Evolutionary conservation across 2,329 filamentous ascomycete genomes (phyloP).

Genomic region (Bipolaris cookei): DNA sequence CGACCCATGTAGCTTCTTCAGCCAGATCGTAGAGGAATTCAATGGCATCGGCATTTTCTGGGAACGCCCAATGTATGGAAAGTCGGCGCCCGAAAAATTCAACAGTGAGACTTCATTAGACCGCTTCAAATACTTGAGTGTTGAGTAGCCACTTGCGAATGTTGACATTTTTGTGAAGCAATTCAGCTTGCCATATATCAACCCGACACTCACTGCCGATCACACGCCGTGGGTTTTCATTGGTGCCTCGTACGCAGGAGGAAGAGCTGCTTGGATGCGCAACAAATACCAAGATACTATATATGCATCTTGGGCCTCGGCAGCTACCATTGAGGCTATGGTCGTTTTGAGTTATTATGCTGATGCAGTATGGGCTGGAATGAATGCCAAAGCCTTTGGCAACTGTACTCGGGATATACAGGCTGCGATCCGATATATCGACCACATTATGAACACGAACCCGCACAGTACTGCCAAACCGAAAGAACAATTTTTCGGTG

Average conservation of each 20-base stretch:
- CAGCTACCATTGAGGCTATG: conserved; percentile 53
- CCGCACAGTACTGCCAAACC: conserved; percentile 48
- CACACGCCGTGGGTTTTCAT: conserved; percentile 50
- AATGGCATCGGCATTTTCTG: conserved; percentile 49
- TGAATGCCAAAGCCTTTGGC: conserved; percentile 50
- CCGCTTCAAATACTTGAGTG: conserved; percentile 47
- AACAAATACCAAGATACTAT: conserved; percentile 50
- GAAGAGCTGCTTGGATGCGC: conserved; percentile 50
- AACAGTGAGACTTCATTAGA: conserved; percentile 41
- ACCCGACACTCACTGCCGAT: conserved; percentile 43
- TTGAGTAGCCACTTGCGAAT: conserved; percentile 53
- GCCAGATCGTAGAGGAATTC: conserved; percentile 46
- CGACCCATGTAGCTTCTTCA: conserved; percentile 44
- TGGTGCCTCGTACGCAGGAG: conserved; percentile 48
- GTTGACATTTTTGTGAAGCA: conserved; percentile 50
- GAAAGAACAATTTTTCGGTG: conserved; percentile 58
- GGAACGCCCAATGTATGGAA: conserved; percentile 54
- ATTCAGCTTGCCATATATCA: conserved; percentile 47
- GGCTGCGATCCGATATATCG: conserved; percentile 58
- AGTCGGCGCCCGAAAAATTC: conserved; percentile 46
- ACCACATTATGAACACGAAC: conserved; percentile 51
- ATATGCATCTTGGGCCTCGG: conserved; percentile 46
- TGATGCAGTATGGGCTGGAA: conserved; percentile 57
- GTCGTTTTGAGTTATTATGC: conserved; percentile 60
- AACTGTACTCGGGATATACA: conserved; percentile 60